A percentile compares a stretch with the other conserved stretches of the same genome.
Evolutionary conservation across 768 basidiomycete genomes (phyloP).

Genomic region (Panaeolus papilionaceus): DNA sequence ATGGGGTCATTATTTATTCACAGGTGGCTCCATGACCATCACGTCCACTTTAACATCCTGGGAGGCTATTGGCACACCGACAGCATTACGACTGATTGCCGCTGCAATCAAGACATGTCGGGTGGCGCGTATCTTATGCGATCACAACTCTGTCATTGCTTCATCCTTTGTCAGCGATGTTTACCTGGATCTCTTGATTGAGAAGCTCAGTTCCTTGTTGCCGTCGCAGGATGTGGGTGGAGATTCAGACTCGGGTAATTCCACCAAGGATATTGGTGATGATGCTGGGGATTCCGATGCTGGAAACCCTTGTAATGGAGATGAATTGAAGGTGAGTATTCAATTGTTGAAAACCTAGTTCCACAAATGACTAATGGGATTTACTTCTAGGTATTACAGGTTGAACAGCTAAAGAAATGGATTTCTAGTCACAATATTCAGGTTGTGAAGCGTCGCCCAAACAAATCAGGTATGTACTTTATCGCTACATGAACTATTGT

Average conservation of each 20-base stretch:
- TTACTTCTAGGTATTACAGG: no score
- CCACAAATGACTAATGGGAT: no score
- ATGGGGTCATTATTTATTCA: slow-evolving; percentile 23
- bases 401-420: no score
- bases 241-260: neutral
- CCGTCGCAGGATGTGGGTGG: no score
- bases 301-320: no score
- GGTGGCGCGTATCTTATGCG: slow-evolving; percentile 20
- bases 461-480: neutral
- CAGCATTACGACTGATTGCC: slow-evolving; percentile 17
- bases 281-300: no score
- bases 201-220: slow-evolving; percentile 13
- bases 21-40: slow-evolving; percentile 13
- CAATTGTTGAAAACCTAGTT: no score
- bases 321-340: no score
- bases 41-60: slow-evolving; percentile 13
- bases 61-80: slow-evolving; percentile 14
- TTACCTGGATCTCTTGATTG: slow-evolving; percentile 20
- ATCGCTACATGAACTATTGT: no score
- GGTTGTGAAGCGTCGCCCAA: neutral
- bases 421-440: no score
- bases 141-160: neutral
- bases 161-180: slow-evolving; percentile 15
- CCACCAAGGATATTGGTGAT: neutral
- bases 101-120: slow-evolving; percentile 19